Conservation (phyloP, 2,329 filamentous ascomycete genomes). For the Drechslerella coelobrocha region DNA sequence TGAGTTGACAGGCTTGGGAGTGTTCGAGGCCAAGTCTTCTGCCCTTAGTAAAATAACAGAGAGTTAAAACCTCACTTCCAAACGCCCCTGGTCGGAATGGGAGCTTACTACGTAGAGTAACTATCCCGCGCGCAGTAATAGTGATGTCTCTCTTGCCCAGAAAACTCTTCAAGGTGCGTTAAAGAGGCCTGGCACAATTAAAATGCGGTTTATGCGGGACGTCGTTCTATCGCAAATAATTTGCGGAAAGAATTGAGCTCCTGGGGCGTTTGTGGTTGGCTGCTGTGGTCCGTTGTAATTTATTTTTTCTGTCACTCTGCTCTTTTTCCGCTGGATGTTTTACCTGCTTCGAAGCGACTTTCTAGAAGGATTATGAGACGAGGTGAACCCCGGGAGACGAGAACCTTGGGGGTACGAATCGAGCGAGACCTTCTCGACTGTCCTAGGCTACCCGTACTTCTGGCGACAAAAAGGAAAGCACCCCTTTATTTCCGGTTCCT, state of each 20-base stretch:
- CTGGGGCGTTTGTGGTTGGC: constrained; percentile 28
- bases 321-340: constrained; percentile 31
- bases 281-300: constrained; percentile 30
- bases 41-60: not conserved
- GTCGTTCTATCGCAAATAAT: constrained; percentile 32
- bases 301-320: constrained; percentile 25
- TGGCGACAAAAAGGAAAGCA: constrained; percentile 10
- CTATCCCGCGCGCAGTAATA: constrained; percentile 15
- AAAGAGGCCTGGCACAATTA: constrained; percentile 31
- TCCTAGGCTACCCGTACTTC: constrained; percentile 35
- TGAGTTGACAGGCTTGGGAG: constrained; percentile 10
- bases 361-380: constrained; percentile 51
- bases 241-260: constrained; percentile 34
- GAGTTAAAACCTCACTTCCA: constrained; percentile 15
- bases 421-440: constrained; percentile 43
- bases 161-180: constrained; percentile 15
- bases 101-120: constrained; percentile 17
- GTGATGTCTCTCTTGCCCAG: constrained; percentile 18
- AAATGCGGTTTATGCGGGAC: constrained; percentile 40
- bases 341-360: constrained; percentile 51
- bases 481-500: constrained; percentile 26
- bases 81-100: constrained; percentile 14
- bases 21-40: not conserved
- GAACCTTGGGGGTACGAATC: constrained; percentile 47
- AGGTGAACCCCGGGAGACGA: constrained; percentile 51